These are phyloP conservation scores for Tagetes erecta DNA, from an alignment of 129 eudicot genomes.

Conservation along the genomic window DNA sequence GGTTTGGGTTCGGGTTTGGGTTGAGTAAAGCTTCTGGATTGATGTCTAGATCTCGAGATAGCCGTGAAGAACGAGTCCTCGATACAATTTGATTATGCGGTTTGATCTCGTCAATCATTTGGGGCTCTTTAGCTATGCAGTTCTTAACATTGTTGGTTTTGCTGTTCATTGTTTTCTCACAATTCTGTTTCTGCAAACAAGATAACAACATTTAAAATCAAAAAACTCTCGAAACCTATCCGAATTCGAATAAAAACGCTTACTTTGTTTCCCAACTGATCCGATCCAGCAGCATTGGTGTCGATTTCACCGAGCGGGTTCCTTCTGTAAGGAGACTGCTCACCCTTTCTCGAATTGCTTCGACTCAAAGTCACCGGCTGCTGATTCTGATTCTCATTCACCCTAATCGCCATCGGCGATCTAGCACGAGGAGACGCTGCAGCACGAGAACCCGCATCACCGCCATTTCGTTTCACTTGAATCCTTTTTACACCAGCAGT, in stretches of 20 bases:
- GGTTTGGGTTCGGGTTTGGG: constrained; percentile 64
- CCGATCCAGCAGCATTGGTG: constrained; percentile 50
- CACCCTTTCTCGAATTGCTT: constrained; percentile 87
- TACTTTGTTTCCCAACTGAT: constrained; percentile 36
- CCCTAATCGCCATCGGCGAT: constrained; percentile 69
- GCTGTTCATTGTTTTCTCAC: constrained; percentile 31
- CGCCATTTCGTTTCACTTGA: constrained; percentile 71
- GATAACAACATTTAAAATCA: neutral
- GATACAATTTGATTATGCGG: constrained; percentile 37
- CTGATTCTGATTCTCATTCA: constrained; percentile 52
- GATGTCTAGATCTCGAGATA: constrained; percentile 80
- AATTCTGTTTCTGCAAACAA: constrained; percentile 45
- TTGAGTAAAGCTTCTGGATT: constrained; percentile 56
- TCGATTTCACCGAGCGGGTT: constrained; percentile 86
- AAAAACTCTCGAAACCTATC: neutral
- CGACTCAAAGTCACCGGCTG: constrained; percentile 67
- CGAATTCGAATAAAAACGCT: neutral
- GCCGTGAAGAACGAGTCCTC: constrained; percentile 77
- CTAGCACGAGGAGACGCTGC: constrained; percentile 76
- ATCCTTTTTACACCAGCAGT: constrained; percentile 54
- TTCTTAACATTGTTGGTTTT: constrained; percentile 29
- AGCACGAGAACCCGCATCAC: constrained; percentile 42
- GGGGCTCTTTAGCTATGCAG: constrained; percentile 39
- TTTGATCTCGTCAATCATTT: constrained; percentile 32
- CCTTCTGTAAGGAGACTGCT: constrained; percentile 82